Percentiles rank a stretch among this genome's conserved stretches.
Evolutionary conservation across 2,329 filamentous ascomycete species (phyloP).

Genomic region (Penicillium decumbens): DNA sequence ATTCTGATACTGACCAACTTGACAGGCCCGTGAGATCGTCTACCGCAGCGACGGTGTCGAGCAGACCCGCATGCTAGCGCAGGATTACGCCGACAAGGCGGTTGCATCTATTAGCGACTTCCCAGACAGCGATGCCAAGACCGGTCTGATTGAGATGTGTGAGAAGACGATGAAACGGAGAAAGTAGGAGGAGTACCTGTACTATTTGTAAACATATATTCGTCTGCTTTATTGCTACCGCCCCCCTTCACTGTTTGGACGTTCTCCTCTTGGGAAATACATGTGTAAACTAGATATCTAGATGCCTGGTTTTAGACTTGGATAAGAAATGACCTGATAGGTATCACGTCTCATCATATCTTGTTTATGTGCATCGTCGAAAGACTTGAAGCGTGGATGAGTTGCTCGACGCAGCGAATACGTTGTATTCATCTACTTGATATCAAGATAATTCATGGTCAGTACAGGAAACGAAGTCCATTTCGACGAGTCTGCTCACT

Average conservation of each 20-base stretch:
- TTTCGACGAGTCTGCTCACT: no score
- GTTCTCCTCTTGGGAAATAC: slow-evolving; percentile 10
- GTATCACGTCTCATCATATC: not conserved
- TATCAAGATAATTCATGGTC: no score
- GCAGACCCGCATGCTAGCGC: slow-evolving; percentile 82
- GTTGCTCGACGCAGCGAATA: no score
- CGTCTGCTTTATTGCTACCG: slow-evolving; percentile 9
- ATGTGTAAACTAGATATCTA: slow-evolving; percentile 21
- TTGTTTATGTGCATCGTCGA: no score
- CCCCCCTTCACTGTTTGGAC: slow-evolving; percentile 8
- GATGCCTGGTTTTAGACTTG: slow-evolving; percentile 2
- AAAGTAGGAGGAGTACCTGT: slow-evolving; percentile 53
- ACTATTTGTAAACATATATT: slow-evolving; percentile 20
- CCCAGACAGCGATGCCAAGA: slow-evolving; percentile 91
- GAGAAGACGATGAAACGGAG: slow-evolving; percentile 82
- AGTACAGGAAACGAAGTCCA: no score
- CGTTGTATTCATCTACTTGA: no score
- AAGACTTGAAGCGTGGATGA: no score
- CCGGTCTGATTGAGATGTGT: slow-evolving; percentile 88
- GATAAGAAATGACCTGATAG: not conserved
- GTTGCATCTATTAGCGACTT: slow-evolving; percentile 78
- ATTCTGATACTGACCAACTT: slow-evolving; percentile 9
- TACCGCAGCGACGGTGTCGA: slow-evolving; percentile 79
- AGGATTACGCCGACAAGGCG: slow-evolving; percentile 85
- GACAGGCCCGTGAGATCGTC: slow-evolving; percentile 79